phyloP scores from a whole-genome alignment of 331 rosid genomes.

The Rosa hybrid region DNA sequence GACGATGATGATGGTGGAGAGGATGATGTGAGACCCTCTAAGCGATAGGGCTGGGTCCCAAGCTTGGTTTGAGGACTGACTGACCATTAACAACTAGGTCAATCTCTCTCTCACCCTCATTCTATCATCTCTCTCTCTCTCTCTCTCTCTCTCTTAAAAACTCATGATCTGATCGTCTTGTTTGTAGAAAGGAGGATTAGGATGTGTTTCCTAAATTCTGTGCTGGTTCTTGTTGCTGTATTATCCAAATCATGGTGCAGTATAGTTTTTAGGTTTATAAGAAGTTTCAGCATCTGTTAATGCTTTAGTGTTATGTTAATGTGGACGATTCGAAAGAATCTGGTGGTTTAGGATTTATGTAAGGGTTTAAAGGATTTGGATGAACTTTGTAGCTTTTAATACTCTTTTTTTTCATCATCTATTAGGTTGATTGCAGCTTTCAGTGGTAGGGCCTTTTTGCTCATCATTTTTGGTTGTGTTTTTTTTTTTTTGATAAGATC shows the following conservation, averaged over 20 bases:
- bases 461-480: constrained; percentile 21
- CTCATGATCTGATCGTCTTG: constrained; percentile 27
- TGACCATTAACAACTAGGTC: constrained; percentile 52
- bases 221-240: constrained; percentile 39
- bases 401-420: constrained; percentile 13
- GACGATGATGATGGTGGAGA: constrained; percentile 57
- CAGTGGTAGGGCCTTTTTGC: constrained; percentile 32
- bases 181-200: constrained; percentile 41
- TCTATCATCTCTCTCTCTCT: background rate
- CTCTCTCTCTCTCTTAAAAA: constrained; percentile 24
- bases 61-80: constrained; percentile 39
- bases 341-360: constrained; percentile 32
- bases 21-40: constrained; percentile 84
- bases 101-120: constrained; percentile 25
- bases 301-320: constrained; percentile 34
- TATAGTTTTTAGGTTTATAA: constrained; percentile 37
- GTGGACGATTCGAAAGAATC: constrained; percentile 24
- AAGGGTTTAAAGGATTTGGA: constrained; percentile 21
- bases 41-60: constrained; percentile 54
- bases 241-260: constrained; percentile 37
- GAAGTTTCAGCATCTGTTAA: constrained; percentile 29
- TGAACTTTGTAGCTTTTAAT: constrained; percentile 16
- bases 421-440: constrained; percentile 29
- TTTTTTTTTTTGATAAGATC: background rate
- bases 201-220: constrained; percentile 37